A percentile compares a stretch with the other conserved stretches of the same genome.
These are phyloP conservation scores for Leishmania arabica DNA, from an alignment of 208 protist species.

Conservation along the genomic window DNA sequence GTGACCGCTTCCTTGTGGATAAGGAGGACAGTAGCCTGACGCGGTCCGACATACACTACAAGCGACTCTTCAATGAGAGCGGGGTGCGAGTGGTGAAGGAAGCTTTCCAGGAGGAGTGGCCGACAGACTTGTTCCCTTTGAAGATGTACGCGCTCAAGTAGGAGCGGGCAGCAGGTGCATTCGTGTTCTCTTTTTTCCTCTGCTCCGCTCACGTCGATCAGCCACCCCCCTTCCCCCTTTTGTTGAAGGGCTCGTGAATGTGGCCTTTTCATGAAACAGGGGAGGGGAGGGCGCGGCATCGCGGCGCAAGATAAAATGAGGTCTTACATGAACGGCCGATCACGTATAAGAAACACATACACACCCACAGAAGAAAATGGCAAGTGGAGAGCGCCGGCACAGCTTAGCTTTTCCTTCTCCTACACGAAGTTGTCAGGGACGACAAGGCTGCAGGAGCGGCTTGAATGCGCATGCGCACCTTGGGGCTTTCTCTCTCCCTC, in stretches of 20 bases:
- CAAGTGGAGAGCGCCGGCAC: neutral
- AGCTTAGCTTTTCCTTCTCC: neutral
- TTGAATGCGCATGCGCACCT: neutral
- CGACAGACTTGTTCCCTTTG: slow-evolving; percentile 72
- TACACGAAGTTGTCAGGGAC: neutral
- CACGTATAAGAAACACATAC: neutral
- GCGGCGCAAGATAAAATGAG: neutral
- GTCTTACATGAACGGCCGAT: neutral
- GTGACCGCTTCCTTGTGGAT: slow-evolving; percentile 80
- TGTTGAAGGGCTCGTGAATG: neutral
- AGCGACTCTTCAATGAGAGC: slow-evolving; percentile 70
- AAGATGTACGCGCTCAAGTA: slow-evolving; percentile 91
- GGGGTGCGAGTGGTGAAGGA: slow-evolving; percentile 70
- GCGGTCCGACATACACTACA: slow-evolving; percentile 87
- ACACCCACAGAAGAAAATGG: no score
- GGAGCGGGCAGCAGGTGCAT: neutral
- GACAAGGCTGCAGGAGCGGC: neutral
- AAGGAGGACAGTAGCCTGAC: slow-evolving; percentile 91
- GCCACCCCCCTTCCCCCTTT: neutral
- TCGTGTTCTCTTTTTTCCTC: neutral
- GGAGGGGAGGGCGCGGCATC: neutral
- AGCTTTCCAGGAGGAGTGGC: slow-evolving; percentile 78
- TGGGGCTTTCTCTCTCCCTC: neutral
- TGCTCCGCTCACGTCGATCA: neutral
- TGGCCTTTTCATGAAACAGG: neutral